Evolutionary conservation across 2,329 filamentous ascomycete genomes (phyloP), one percentile per base, ranked within the genome.

Genomic region (Dactylellina parvicollis): DNA sequence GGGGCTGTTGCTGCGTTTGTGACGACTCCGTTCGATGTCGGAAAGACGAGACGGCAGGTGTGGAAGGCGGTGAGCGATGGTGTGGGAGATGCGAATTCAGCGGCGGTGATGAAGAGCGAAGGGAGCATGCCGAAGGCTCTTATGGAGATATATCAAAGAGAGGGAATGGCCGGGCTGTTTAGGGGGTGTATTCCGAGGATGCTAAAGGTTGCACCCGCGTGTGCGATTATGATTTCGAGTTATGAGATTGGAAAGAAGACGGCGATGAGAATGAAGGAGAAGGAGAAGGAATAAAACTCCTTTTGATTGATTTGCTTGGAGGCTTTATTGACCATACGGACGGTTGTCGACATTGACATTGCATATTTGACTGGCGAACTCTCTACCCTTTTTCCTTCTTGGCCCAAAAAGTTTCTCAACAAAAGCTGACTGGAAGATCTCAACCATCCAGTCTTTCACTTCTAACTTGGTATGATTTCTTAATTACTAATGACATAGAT

Each of bases 1-100:
- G 95, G 95, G 2, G 90, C 91, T 0, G 85, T 95, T 26, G 92
- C 95, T 0, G 93, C 94, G 0, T 86, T 97, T 20, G 85, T 95
- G 18, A 99, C 95, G 0, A 97, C 91, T 70, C 95, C 95, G 0
- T 99, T 99, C 78, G 95, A 99, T 78, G 95, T 99, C 0, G 95
- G 95, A 77, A 99, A 99, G 83, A 99, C 95, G 3, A 86, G 95
- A 18, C 93, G 93, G 69, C 95, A 99, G 80, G 89, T 97, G 77
- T 86, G 86, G 50, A 88, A 95, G 74, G 77, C 81, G 9, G 78
- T 79, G 3, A 77, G 62, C 42, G 77, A 71, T 12, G 77, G 79
- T 8, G 77, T 79, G 7, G 76, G 79, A 3, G 79, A 80, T 1
- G 78, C 81, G n/a, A 71, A 79, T n/a, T 79, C 80, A 26, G 76